phyloP scores from a whole-genome alignment of 1,139 yeast species.

The Scheffersomyces segobiensis region DNA sequence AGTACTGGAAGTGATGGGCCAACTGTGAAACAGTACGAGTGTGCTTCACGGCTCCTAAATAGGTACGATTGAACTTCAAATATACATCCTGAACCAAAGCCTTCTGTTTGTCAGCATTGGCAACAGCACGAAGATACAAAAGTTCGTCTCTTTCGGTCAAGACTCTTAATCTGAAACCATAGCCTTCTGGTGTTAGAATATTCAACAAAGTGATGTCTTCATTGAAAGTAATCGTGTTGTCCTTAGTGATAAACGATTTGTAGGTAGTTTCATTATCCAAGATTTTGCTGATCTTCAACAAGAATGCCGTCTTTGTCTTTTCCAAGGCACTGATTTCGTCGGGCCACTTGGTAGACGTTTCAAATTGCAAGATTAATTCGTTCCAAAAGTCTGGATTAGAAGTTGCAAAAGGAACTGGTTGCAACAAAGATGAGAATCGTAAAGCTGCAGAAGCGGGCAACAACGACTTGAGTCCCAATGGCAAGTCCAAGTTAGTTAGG shows the following conservation, averaged over 20 bases:
- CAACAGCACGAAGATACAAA: constrained; percentile 67
- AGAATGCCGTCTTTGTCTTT: constrained; percentile 85
- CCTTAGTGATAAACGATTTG: constrained; percentile 58
- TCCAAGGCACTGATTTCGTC: constrained; percentile 85
- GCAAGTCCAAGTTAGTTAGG: constrained; percentile 57
- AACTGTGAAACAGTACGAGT: constrained; percentile 73
- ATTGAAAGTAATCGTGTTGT: constrained; percentile 67
- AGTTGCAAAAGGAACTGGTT: constrained; percentile 81
- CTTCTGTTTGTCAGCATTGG: constrained; percentile 58
- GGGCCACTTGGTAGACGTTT: constrained; percentile 93
- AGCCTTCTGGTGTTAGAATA: constrained; percentile 83
- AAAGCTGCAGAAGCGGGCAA: constrained; percentile 72
- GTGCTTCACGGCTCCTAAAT: constrained; percentile 74
- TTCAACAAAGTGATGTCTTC: constrained; percentile 58
- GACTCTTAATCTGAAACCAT: constrained; percentile 73
- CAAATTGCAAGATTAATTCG: constrained; percentile 82
- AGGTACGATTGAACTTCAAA: constrained; percentile 65
- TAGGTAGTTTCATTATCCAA: constrained; percentile 55
- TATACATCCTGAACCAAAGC: constrained; percentile 62
- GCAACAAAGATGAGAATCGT: constrained; percentile 70
- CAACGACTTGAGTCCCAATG: constrained; percentile 70
- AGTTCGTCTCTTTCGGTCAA: constrained; percentile 81
- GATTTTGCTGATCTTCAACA: constrained; percentile 68
- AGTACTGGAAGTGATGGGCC: constrained; percentile 71
- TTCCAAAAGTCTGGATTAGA: constrained; percentile 81